Evolutionary conservation across 495 filamentous ascomycete genomes (phyloP), one percentile per base, ranked within the genome.

Genomic region (Acidiella bohemica): DNA sequence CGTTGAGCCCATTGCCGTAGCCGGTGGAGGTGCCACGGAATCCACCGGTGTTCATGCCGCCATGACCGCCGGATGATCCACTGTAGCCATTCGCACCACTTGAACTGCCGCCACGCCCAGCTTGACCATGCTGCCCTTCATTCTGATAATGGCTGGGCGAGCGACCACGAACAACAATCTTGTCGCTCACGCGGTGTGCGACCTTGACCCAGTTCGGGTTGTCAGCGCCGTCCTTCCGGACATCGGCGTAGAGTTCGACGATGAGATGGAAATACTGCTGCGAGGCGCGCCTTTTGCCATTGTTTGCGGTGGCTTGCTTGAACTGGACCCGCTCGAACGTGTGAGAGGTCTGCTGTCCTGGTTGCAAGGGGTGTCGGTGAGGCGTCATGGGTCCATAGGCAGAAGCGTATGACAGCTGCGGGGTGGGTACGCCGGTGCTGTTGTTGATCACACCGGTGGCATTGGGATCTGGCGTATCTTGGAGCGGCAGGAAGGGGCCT

Each of bases 311-410:
- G 1, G 88, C 90, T 36, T 81, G 82, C 56, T 93, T 93, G 67
- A 96, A 96, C 53, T 96, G 88, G 30, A 95, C 93, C 2, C 88
- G 76, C 50, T 95, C 87, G 54, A 95, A 96, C 1, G 80, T 81
- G 37, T 59, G 58, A 1, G 21, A 18, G 12, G 20, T 34, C 10
- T 38, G 16, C 19, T 32, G 37, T 1, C 42, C 47, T 1, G 36
- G 42, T 17, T 32, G 11, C 12, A 20, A 21, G 10, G 42, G 23
- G 14, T 46, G 47, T 9, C 27, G 14, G 21, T 24, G 23, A 13
- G 33, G 23, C 1, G 21, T 19, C 12, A 24, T 10, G 36, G 40
- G 35, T 4, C 13, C 17, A 10, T 24, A 4, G 13, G 17, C 17
- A 7, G 14, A 18, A 2, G 18, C 20, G 20, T 12, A 32, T n/a